Evolutionary conservation across 306 rosid genomes (phyloP).

Genomic region (Lithocarpus polystachyus): DNA sequence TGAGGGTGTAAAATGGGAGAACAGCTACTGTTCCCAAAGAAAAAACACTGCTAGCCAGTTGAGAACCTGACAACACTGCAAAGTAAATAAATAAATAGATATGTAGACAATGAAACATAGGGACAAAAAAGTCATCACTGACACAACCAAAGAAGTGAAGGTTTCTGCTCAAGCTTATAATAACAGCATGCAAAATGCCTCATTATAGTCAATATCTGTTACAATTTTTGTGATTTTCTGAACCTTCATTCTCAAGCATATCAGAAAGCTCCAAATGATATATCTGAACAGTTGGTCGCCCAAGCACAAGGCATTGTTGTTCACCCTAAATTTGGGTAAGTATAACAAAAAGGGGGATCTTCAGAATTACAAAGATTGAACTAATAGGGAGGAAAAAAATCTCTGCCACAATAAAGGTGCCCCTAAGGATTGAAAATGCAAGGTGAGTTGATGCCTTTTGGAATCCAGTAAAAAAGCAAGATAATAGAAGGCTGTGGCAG

Average conservation of each 20-base stretch:
- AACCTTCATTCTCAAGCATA: background rate
- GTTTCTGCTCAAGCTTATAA: background rate
- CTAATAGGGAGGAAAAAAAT: too few relatives aligned
- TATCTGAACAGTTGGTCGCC: background rate
- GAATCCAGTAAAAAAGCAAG: too few relatives aligned
- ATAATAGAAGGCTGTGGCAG: too few relatives aligned
- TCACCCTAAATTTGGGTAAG: too few relatives aligned
- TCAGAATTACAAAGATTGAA: too few relatives aligned
- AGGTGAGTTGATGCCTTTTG: too few relatives aligned
- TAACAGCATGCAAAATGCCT: background rate
- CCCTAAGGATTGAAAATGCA: too few relatives aligned
- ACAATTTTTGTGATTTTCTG: background rate
- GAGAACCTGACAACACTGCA: slow-evolving; percentile 66
- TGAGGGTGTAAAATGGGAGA: slow-evolving; percentile 88
- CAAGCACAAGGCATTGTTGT: background rate
- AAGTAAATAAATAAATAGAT: slow-evolving; percentile 1
- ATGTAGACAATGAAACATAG: slow-evolving; percentile 15
- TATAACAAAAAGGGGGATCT: too few relatives aligned
- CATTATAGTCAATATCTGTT: background rate
- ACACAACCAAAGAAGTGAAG: background rate
- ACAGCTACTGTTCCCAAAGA: slow-evolving; percentile 84
- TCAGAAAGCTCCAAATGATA: background rate
- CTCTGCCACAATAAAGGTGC: too few relatives aligned
- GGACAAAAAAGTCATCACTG: background rate
- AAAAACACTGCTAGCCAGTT: slow-evolving; percentile 70